Percentiles rank a stretch among this genome's conserved stretches.
These are phyloP conservation scores for Rhodosporidiobolus sp. DNA, from an alignment of 768 basidiomycete species.

Conservation along the genomic window DNA sequence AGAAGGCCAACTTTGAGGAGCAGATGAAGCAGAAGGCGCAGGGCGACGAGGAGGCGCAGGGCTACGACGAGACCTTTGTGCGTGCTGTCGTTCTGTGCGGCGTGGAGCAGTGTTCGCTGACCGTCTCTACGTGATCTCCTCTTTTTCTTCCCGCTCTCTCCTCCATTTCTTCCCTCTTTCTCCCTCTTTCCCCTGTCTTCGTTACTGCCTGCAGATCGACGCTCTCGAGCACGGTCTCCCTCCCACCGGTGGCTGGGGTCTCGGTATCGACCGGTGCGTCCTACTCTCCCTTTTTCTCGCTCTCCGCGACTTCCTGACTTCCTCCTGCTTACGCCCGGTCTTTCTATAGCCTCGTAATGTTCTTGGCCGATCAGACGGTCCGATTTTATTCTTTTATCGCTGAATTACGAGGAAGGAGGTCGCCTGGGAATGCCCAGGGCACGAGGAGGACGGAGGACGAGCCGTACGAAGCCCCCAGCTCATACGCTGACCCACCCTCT, in stretches of 20 bases:
- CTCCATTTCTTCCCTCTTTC: background rate
- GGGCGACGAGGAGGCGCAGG: slow-evolving; percentile 97
- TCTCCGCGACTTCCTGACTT: background rate
- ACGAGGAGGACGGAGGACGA: too few species aligned
- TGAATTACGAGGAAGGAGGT: too few species aligned
- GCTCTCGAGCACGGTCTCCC: slow-evolving; percentile 96
- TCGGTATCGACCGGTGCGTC: slow-evolving; percentile 77
- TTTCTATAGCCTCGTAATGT: slow-evolving; percentile 72
- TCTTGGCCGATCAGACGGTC: slow-evolving; percentile 78
- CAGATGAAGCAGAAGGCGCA: slow-evolving; percentile 86
- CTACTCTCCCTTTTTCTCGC: background rate
- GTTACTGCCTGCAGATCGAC: slow-evolving; percentile 36
- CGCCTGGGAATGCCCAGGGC: too few species aligned
- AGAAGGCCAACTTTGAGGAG: slow-evolving; percentile 91
- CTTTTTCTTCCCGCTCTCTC: background rate
- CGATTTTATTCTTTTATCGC: too few species aligned
- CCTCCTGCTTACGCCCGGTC: background rate
- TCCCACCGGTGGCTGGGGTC: slow-evolving; percentile 95
- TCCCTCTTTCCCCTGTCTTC: too few species aligned
- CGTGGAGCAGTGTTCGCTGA: too few species aligned
- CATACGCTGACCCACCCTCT: too few species aligned
- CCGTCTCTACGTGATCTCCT: too few species aligned
- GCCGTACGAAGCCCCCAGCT: too few species aligned
- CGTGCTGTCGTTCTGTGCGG: too few species aligned
- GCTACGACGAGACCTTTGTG: slow-evolving; percentile 90